These are phyloP conservation scores for Volvox africanus DNA, from an alignment of 139 green algal species.

Conservation along the genomic window DNA sequence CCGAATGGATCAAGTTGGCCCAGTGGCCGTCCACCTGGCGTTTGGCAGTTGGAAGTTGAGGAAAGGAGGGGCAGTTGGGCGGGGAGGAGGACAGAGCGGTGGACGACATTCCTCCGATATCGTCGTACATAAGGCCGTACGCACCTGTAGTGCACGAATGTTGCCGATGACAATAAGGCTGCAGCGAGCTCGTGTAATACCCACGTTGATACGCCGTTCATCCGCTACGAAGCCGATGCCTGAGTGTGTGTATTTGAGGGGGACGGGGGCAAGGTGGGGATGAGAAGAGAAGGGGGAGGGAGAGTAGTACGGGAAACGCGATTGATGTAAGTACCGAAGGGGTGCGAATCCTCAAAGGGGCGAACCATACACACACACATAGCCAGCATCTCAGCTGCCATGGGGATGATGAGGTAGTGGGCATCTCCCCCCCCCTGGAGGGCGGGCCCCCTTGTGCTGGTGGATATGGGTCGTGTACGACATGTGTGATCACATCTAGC, in stretches of 20 bases:
- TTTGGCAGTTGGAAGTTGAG: neutral
- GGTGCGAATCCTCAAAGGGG: no score
- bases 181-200: slow-evolving; percentile 85
- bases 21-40: slow-evolving; percentile 50
- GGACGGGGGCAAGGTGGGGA: neutral
- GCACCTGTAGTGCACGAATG: slow-evolving; percentile 66
- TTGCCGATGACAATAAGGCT: slow-evolving; percentile 88
- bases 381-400: no score
- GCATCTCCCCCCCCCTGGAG: no score
- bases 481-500: no score
- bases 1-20: slow-evolving; percentile 57
- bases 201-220: slow-evolving; percentile 93
- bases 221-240: slow-evolving; percentile 90
- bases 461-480: no score
- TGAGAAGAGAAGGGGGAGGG: neutral
- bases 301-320: neutral
- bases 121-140: no score
- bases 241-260: no score
- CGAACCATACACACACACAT: no score
- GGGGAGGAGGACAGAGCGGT: neutral
- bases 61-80: neutral
- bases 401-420: no score
- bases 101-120: no score
- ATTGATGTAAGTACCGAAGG: no score
- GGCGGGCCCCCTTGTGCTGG: no score